Conservation (phyloP, 208 protist species). For the Acanthamoeba triangularis region DNA sequence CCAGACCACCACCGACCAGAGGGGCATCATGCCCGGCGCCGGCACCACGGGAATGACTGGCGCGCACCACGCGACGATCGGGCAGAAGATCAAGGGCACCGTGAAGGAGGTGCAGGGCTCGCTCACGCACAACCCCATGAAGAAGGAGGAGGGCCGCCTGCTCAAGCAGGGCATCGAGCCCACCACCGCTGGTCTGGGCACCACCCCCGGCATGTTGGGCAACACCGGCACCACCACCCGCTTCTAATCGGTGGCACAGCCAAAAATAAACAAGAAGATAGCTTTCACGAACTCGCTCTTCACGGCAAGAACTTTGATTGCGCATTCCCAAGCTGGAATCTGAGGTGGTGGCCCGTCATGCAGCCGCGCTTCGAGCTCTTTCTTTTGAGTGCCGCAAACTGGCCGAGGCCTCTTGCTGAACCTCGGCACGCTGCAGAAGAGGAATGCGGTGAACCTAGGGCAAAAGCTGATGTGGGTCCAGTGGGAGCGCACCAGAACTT, state of each 20-base stretch:
- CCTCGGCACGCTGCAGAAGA: too few relatives aligned
- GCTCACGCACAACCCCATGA: neutral
- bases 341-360: too few relatives aligned
- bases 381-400: too few relatives aligned
- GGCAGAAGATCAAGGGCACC: conserved; percentile 25
- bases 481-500: too few relatives aligned
- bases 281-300: too few relatives aligned
- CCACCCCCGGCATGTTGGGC: neutral
- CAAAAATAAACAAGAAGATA: too few relatives aligned
- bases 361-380: too few relatives aligned
- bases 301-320: too few relatives aligned
- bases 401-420: too few relatives aligned
- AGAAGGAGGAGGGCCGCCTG: conserved; percentile 53
- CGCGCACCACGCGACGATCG: neutral
- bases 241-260: neutral
- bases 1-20: neutral
- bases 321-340: too few relatives aligned
- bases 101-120: conserved; percentile 24
- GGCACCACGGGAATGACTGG: neutral
- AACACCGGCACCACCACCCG: neutral
- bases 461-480: too few relatives aligned
- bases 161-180: conserved; percentile 61
- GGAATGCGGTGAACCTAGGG: too few relatives aligned
- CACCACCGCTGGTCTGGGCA: neutral
- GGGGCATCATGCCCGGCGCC: neutral